phyloP scores from a whole-genome alignment of 441 rosid species.

The Brassica balearica region DNA sequence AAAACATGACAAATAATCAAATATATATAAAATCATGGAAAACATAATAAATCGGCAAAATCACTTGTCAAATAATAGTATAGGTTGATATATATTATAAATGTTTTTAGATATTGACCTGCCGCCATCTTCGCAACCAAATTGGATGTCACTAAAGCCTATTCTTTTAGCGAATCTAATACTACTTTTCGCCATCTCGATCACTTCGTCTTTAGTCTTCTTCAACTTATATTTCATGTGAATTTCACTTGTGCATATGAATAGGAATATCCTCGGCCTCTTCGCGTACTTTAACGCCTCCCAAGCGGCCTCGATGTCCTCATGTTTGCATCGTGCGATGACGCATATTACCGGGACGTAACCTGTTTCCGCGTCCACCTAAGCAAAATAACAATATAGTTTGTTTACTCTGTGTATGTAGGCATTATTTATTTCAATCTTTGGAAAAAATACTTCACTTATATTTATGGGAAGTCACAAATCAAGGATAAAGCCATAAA shows the following conservation, averaged over 20 bases:
- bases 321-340: not conserved
- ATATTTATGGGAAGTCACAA: not conserved
- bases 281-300: slow-evolving; percentile 15
- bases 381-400: not conserved
- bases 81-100: not conserved
- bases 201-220: not conserved
- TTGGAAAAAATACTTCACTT: not conserved
- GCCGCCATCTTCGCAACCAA: slow-evolving; percentile 11
- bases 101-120: not conserved
- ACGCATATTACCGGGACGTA: not conserved
- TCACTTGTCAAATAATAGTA: too few species aligned
- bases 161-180: not conserved
- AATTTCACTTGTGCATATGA: slow-evolving; percentile 3
- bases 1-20: too few species aligned
- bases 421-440: not conserved
- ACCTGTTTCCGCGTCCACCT: slow-evolving; percentile 14
- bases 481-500: not conserved
- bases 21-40: too few species aligned
- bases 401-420: not conserved
- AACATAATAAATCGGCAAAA: too few species aligned
- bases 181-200: not conserved
- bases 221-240: slow-evolving; percentile 11
- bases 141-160: slow-evolving; percentile 4
- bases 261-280: slow-evolving; percentile 12
- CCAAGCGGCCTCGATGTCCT: slow-evolving; percentile 1